Conservation (phyloP, 371 early-diverging fungal genomes). For the Rhizopus stolonifer region DNA sequence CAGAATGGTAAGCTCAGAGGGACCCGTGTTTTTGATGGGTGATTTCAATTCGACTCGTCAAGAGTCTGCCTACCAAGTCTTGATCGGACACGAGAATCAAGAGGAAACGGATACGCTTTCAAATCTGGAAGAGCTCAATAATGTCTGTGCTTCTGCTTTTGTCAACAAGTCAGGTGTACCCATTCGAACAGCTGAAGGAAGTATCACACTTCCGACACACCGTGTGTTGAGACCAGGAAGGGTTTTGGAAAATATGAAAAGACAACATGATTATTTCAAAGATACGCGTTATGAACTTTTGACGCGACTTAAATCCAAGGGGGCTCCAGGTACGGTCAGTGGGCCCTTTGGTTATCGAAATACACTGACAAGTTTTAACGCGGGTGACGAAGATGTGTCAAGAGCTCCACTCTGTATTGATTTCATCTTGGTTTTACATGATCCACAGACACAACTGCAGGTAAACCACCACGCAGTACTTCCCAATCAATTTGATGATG, state of each 20-base stretch:
- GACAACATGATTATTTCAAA: slow-evolving; percentile 23
- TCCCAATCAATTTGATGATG: slow-evolving; percentile 1
- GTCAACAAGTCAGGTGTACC: slow-evolving; percentile 27
- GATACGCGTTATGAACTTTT: slow-evolving; percentile 37
- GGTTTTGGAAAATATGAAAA: slow-evolving; percentile 23
- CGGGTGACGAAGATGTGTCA: slow-evolving; percentile 35
- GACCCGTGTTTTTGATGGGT: slow-evolving; percentile 33
- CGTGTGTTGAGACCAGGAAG: slow-evolving; percentile 38
- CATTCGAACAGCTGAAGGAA: slow-evolving; percentile 25
- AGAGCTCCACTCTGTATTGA: slow-evolving; percentile 38
- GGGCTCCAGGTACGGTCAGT: slow-evolving; percentile 24
- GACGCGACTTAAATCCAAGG: slow-evolving; percentile 25
- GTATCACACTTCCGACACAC: slow-evolving; percentile 43
- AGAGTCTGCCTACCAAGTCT: slow-evolving; percentile 34
- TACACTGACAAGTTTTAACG: slow-evolving; percentile 45
- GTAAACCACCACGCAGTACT: slow-evolving; percentile 28
- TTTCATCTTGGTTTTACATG: slow-evolving; percentile 41
- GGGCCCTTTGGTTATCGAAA: slow-evolving; percentile 44
- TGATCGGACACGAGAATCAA: slow-evolving; percentile 23
- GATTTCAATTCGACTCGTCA: slow-evolving; percentile 43
- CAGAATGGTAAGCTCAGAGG: slow-evolving; percentile 5
- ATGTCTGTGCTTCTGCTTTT: slow-evolving; percentile 15
- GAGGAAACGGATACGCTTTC: slow-evolving; percentile 26
- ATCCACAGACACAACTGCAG: neutral
- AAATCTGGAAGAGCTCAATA: slow-evolving; percentile 29